phyloP scores from a whole-genome alignment of 163 green algal genomes.

The Trebouxia gelatinosa region DNA sequence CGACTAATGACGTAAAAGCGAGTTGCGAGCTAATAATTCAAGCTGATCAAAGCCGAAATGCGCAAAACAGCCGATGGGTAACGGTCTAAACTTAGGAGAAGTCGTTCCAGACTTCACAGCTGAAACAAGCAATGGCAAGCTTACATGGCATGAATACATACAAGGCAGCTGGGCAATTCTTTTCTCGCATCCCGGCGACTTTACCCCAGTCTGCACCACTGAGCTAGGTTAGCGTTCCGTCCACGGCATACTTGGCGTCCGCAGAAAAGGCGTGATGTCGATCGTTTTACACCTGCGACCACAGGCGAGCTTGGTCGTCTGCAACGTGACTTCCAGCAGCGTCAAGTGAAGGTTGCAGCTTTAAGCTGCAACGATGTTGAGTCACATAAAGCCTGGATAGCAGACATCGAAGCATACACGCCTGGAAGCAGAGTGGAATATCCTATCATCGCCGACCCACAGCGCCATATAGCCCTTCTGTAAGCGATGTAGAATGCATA shows the following conservation, averaged over 20 bases:
- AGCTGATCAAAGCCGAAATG: too few relatives aligned
- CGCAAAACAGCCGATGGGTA: too few relatives aligned
- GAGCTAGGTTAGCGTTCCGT: conserved; percentile 43
- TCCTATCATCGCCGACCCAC: conserved; percentile 70
- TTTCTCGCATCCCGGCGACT: conserved; percentile 61
- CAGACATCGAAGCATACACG: conserved; percentile 65
- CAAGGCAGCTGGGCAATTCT: conserved; percentile 36
- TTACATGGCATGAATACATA: conserved; percentile 41
- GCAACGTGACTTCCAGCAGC: conserved; percentile 44
- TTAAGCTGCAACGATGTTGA: conserved; percentile 59
- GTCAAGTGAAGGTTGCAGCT: conserved; percentile 57
- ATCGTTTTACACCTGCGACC: neutral
- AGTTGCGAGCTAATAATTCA: too few relatives aligned
- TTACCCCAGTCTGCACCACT: conserved; percentile 63
- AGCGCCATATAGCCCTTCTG: conserved; percentile 56
- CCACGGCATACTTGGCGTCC: neutral
- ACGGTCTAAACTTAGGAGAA: conserved; percentile 29
- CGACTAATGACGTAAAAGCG: too few relatives aligned
- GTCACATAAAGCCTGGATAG: conserved; percentile 56
- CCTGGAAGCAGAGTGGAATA: conserved; percentile 51
- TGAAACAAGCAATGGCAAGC: conserved; percentile 44
- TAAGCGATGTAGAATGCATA: conserved; percentile 36
- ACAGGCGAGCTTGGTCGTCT: conserved; percentile 42
- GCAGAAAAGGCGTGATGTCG: neutral
- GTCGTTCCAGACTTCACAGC: conserved; percentile 52